A percentile compares a stretch with the other conserved stretches of the same genome.
Evolutionary conservation across 202 grass and related monocot species (phyloP).

Genomic region (Setaria viridis): DNA sequence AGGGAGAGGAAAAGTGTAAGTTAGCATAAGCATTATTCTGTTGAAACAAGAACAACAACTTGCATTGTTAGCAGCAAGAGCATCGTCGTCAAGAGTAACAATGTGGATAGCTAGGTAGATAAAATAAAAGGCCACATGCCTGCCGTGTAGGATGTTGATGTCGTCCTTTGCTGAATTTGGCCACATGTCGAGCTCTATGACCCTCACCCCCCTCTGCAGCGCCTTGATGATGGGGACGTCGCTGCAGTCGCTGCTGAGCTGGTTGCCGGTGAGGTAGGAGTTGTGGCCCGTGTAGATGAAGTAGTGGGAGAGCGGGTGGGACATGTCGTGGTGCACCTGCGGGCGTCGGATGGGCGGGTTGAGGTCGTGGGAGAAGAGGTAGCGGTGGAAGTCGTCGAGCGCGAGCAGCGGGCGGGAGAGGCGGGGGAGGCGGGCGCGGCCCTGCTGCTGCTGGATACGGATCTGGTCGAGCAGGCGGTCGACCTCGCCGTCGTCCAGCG

Average conservation of each 20-base stretch:
- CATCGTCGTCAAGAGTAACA: no score
- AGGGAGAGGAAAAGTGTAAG: no score
- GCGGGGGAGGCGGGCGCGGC: slow-evolving; percentile 45
- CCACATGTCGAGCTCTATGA: slow-evolving; percentile 98
- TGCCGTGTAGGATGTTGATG: slow-evolving; percentile 85
- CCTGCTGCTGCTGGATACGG: slow-evolving; percentile 35
- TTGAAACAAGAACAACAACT: no score
- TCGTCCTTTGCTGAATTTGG: slow-evolving; percentile 83
- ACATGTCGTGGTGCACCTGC: slow-evolving; percentile 87
- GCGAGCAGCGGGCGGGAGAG: slow-evolving; percentile 40
- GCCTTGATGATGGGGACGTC: slow-evolving; percentile 90
- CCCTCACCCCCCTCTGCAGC: slow-evolving; percentile 77
- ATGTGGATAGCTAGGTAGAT: no score
- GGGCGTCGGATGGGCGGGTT: slow-evolving; percentile 58
- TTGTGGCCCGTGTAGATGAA: slow-evolving; percentile 97
- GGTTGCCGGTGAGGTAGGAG: slow-evolving; percentile 98
- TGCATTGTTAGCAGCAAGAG: no score
- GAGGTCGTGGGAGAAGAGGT: slow-evolving; percentile 79
- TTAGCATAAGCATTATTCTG: no score
- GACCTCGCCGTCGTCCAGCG: slow-evolving; percentile 37
- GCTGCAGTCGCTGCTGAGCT: slow-evolving; percentile 95
- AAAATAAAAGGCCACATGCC: no score
- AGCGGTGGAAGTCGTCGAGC: slow-evolving; percentile 93
- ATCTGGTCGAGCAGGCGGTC: slow-evolving; percentile 67
- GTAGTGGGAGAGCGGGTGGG: slow-evolving; percentile 81